Conservation (phyloP, 345 rosid species). For the Cardiospermum halicacabum region DNA sequence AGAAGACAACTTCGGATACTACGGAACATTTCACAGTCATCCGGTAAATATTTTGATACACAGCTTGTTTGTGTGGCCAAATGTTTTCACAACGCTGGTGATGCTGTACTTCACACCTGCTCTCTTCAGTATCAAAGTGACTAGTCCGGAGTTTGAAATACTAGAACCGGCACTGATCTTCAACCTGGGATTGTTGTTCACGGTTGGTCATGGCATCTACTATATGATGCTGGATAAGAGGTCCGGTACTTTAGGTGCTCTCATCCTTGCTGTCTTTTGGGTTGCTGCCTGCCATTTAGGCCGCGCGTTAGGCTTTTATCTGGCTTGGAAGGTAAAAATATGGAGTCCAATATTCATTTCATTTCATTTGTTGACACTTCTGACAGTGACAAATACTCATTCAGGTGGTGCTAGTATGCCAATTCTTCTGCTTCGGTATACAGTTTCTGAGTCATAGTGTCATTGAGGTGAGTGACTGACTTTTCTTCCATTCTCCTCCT, state of each 20-base stretch:
- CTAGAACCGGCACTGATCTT: slow-evolving; percentile 39
- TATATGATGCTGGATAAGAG: slow-evolving; percentile 61
- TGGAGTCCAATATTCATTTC: slow-evolving; percentile 12
- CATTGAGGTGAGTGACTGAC: slow-evolving; percentile 54
- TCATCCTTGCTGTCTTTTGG: slow-evolving; percentile 77
- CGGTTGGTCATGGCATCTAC: slow-evolving; percentile 52
- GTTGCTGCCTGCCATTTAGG: slow-evolving; percentile 59
- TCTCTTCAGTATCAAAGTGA: slow-evolving; percentile 26
- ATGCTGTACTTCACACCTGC: slow-evolving; percentile 58
- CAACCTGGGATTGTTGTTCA: slow-evolving; percentile 52
- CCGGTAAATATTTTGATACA: slow-evolving; percentile 66
- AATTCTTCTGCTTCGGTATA: slow-evolving; percentile 61
- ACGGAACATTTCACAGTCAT: slow-evolving; percentile 88
- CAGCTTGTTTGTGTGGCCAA: slow-evolving; percentile 82
- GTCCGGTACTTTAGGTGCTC: slow-evolving; percentile 77
- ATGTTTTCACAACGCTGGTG: slow-evolving; percentile 60
- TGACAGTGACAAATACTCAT: too few species aligned
- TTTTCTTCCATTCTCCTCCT: not conserved
- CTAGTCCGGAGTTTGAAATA: slow-evolving; percentile 32
- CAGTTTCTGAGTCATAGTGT: slow-evolving; percentile 86
- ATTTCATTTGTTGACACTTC: too few species aligned
- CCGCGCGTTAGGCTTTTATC: slow-evolving; percentile 52
- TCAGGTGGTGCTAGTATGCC: slow-evolving; percentile 66
- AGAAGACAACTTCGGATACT: slow-evolving; percentile 82
- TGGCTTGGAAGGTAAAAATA: slow-evolving; percentile 71